Base-by-base conservation (phyloP, 345 rosid genomes). In the Lepidium aucheri region DNA sequence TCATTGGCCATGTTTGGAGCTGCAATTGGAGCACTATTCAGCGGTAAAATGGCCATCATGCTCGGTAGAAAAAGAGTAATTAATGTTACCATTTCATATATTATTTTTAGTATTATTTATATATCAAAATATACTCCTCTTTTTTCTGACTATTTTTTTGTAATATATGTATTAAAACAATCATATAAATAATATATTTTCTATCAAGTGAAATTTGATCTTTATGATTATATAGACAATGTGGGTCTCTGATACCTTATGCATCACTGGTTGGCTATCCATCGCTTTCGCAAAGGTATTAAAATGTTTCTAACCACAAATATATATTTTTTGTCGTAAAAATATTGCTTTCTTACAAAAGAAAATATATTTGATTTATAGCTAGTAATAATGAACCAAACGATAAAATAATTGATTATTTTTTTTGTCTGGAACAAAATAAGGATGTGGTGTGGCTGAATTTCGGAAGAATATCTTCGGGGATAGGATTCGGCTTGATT, bases 201-300 rank as follows among this genome's bases (percentile, higher is more conserved):
- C 13, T 28, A 53, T n/a, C 0, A 20, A 54, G 7, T 55, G n/a
- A 62, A 26, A 49, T 59, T 61, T 35, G 4, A 0, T 38, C 41
- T 57, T 58, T 8, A 30, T 28, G 36, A 44, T 38, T 35, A 4
- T 16, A 3, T 66, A 80, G 82, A 69, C 80, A 58, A 61, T 82
- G 81, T 52, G 82, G 76, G 47, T 80, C 45, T 74, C 81, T 1
- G 65, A 79, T 41, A 13, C 70, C 26, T 60, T 81, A 6, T 78
- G 74, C 53, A 55, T 61, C 58, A 39, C 52, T 5, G 93, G 93
- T 13, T 84, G 90, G 89, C 58, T 87, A 6, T 54, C 73, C 24
- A 82, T 85, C 24, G 82, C 76, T 15, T 77, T 82, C 35, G 57
- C 86, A 0, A 72, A 85, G 85, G 84, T 85, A 70, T 33, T 3